phyloP scores from a whole-genome alignment of 768 basidiomycete genomes.

The Tricholoma terreum region DNA sequence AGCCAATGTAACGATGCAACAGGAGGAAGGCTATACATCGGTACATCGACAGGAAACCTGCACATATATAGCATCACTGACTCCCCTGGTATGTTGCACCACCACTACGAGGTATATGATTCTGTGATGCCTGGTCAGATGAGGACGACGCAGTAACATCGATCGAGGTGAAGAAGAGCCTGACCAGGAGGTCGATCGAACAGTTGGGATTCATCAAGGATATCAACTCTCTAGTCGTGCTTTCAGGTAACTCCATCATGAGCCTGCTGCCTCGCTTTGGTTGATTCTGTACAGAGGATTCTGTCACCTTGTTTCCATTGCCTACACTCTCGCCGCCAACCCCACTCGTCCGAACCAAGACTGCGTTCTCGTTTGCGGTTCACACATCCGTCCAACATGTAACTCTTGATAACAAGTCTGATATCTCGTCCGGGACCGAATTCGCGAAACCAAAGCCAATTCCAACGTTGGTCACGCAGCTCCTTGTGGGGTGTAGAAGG shows the following conservation, averaged over 20 bases:
- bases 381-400: constrained; percentile 57
- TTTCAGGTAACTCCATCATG: constrained; percentile 67
- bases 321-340: constrained; percentile 71
- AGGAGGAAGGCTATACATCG: constrained; percentile 63
- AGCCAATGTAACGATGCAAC: neutral
- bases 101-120: neutral
- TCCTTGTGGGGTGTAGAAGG: constrained; percentile 83
- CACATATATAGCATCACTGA: constrained; percentile 48
- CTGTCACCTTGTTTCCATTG: constrained; percentile 71
- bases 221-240: constrained; percentile 77
- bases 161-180: constrained; percentile 62
- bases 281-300: constrained; percentile 49
- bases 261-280: neutral
- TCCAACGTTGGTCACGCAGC: constrained; percentile 66
- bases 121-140: constrained; percentile 16
- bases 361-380: constrained; percentile 79
- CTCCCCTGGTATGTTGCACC: constrained; percentile 29
- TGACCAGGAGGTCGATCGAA: constrained; percentile 74
- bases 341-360: constrained; percentile 70
- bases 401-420: constrained; percentile 22
- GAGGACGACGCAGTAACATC: constrained; percentile 37
- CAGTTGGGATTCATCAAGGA: constrained; percentile 85
- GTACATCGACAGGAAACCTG: constrained; percentile 54
- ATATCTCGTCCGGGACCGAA: constrained; percentile 22
- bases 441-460: constrained; percentile 43